Base-by-base conservation (phyloP, 192 early-diverging fungal species). In the Chytriomyces sp. region DNA sequence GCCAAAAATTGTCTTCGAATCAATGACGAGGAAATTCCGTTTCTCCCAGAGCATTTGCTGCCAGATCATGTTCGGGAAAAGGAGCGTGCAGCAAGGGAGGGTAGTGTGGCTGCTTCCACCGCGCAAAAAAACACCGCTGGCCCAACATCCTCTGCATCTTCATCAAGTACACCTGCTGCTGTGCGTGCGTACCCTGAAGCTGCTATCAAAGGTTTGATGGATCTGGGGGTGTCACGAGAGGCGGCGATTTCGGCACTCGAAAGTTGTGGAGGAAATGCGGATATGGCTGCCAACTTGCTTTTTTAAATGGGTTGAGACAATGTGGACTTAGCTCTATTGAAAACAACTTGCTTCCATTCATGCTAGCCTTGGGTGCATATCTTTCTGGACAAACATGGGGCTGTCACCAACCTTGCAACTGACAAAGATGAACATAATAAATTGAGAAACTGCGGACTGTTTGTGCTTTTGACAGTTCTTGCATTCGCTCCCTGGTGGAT, bases 21-120 rank as follows among this genome's bases (percentile, higher is more conserved):
- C 79, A 88, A 93, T 65, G 92, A 84, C 7, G 84, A 92, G 68
- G 87, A 89, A 46, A 90, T 98, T 67, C 91, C 91, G 26, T 99
- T 99, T 81, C 81, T 98, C 65, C 81, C 91, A 5, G 97, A 99
- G 78, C 97, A 98, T 81, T 91, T 94, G 83, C 83, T 97, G 6
- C 97, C 97, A 13, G 92, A 87, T 72, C 87, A 89, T 53, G 88
- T 86, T 13, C 57, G 84, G 53, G 78, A 79, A 46, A 69, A 68
- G 11, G 78, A 64, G n/a, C n/a, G 71, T 11, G 26, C 23, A 23
- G 48, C 80, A 76, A 48, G 85, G 20, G 72, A 65, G 24, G 73
- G 68, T 4, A 45, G 81, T 45, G 13, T 78, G 45, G 67, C 83
- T n/a, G 65, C 85, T 46, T 68, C 64, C 49, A 61, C 72, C 7